Evolutionary conservation across 1,284 basidiomycete genomes (phyloP), one percentile per base, ranked within the genome.

Genomic region (Sphaerobolus stellatus): DNA sequence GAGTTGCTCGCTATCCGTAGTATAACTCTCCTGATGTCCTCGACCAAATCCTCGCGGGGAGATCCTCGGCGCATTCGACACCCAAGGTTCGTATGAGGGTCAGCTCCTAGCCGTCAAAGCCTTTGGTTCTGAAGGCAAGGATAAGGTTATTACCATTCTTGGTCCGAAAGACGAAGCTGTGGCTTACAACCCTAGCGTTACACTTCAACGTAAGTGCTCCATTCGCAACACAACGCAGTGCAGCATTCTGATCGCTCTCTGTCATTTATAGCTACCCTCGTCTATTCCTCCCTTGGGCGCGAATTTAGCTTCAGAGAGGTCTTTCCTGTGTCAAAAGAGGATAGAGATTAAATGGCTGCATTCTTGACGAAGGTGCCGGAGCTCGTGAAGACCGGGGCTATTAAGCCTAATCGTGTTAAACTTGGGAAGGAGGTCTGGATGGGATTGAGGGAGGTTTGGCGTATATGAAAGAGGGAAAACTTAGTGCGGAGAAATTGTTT

Each of bases 251-350:
- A n/a, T n/a, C n/a, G n/a, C n/a, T n/a, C n/a, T n/a, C 29, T 3
- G 3, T 28, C 5, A 20, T 25, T 59, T 2, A 58, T 58, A 38
- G 65, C 60, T 16, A 59, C 59, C 4, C 57, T 61, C n/a, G 55
- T 60, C 18, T 54, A 56, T 25, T 29, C 56, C 1, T 60, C 61
- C 44, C 46, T 62, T 4, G 52, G 65, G 6, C 61, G 64, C 9
- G 18, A 44, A 11, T 62, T 67, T 34, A 57, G 58, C 1, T 53
- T 50, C 14, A 46, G 60, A 2, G 57, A 57, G 24, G 58, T 54
- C 34, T 66, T 64, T 58, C 63, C 61, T 9, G 62, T 61, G 7
- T 65, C 63, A 1, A 58, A 63, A 27, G 64, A 61, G 45, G 62
- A 59, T 38, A 62, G 64, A 16, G 58, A 55, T 11, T 61, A 63